Conservation (phyloP, 495 filamentous ascomycete genomes). For the Neurospora sp. region DNA sequence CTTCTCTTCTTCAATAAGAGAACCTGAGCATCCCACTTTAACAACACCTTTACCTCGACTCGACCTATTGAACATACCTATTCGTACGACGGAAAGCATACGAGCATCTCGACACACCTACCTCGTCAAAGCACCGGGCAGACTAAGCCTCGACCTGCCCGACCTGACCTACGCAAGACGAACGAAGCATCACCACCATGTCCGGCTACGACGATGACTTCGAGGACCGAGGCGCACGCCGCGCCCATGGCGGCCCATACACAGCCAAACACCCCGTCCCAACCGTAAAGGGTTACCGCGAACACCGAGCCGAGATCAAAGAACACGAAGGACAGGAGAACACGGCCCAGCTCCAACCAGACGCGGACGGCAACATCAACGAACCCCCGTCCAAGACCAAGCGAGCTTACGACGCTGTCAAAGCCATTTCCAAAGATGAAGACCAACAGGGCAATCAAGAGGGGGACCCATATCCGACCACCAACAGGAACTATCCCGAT, state of each 20-base stretch:
- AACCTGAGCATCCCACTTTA: neutral
- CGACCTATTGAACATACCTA: neutral
- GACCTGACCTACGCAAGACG: neutral
- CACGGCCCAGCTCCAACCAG: conserved; percentile 25
- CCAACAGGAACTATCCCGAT: conserved; percentile 23
- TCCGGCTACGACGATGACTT: conserved; percentile 24
- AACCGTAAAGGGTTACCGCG: conserved; percentile 51
- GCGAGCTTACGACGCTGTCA: conserved; percentile 29
- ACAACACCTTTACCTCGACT: neutral
- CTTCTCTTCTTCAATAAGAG: too few species aligned
- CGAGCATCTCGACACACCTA: neutral
- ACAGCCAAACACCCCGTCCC: conserved; percentile 49
- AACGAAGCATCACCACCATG: neutral
- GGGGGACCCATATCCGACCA: conserved; percentile 32
- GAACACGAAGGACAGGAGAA: conserved; percentile 1
- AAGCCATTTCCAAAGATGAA: conserved; percentile 31
- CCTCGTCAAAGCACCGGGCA: neutral
- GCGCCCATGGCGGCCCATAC: conserved; percentile 43
- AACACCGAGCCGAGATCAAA: conserved; percentile 41
- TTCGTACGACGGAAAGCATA: neutral
- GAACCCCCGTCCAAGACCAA: conserved; percentile 26
- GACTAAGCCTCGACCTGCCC: neutral
- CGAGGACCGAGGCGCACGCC: conserved; percentile 34
- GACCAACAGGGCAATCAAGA: conserved; percentile 21
- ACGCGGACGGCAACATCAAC: conserved; percentile 29